Evolutionary conservation across 106 monocot species (phyloP), one percentile per base, ranked within the genome.

Genomic region (Dendrobium huoshanense): DNA sequence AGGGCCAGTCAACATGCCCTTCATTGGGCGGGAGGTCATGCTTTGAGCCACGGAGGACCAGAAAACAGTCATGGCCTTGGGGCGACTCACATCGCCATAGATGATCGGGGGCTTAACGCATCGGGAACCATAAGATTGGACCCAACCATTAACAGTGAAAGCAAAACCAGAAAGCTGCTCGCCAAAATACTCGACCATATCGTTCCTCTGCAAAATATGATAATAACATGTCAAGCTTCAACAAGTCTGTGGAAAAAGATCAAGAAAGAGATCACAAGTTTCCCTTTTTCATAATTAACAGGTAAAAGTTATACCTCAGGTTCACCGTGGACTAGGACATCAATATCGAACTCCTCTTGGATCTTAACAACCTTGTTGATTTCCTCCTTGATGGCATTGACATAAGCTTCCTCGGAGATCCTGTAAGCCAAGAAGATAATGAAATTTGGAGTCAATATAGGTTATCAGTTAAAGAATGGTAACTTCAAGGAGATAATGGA

Each of bases 141-240:
- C 83, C 83, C 83, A 83, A 20, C 83, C 83, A 45, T 83, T 83
- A 8, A 67, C 83, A 17, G 83, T 77, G 83, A 83, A 83, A 9
- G 73, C 83, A 55, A 83, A 83, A 9, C 83, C 83, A 31, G 61
- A 67, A 20, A 83, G 58, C 20, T 83, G 83, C 78, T 83, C 83
- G 19, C 83, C 83, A 55, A 83, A 83, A 77, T 83, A 83, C 55
- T 83, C 83, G 9, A 83, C 83, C 83, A 83, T 83, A n/a, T 83
- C 83, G 42, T 83, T 83, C 51, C 83, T 83, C 83, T 82, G 77
- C 74, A 19, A 17, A n/a, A 19, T 0, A 72, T 15, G 1, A 58
- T 17, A 18, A 58, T 45, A 18, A 58, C 18, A 58, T 20, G 5
- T 20, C 17, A 58, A 58, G 17, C 20, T 55, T 56, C 56, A 67